phyloP scores from a whole-genome alignment of 805 yeast genomes.

The Metschnikowia gelsemii region DNA sequence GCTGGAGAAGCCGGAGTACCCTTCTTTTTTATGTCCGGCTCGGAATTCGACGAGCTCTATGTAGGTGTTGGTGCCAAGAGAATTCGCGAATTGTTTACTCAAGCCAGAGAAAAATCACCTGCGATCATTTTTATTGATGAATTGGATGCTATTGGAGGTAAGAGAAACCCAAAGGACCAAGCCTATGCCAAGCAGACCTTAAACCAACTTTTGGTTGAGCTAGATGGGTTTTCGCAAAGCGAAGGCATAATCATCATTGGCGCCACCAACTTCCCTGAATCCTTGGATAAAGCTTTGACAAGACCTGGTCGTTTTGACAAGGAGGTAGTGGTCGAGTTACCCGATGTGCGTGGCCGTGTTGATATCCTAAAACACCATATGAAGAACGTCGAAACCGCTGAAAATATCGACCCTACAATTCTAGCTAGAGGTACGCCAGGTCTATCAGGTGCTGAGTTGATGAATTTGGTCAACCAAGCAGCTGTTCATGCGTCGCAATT shows the following conservation, averaged over 20 bases:
- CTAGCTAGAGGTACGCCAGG: conserved; percentile 98
- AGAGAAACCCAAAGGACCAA: conserved; percentile 95
- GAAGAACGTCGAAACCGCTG: conserved; percentile 82
- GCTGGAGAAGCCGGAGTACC: conserved; percentile 99
- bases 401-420: conserved; percentile 81
- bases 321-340: conserved; percentile 90
- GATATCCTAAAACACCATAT: conserved; percentile 90
- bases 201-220: conserved; percentile 91
- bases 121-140: conserved; percentile 97
- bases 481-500: conserved; percentile 95
- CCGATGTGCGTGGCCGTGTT: conserved; percentile 96
- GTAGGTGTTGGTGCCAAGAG: conserved; percentile 99
- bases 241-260: conserved; percentile 95
- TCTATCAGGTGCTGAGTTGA: conserved; percentile 94
- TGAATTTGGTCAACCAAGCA: conserved; percentile 95
- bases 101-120: conserved; percentile 94
- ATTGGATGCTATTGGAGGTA: conserved; percentile 97
- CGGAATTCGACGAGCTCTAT: conserved; percentile 95
- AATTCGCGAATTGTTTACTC: conserved; percentile 88
- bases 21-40: conserved; percentile 96
- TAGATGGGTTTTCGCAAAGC: conserved; percentile 92
- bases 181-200: conserved; percentile 97
- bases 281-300: conserved; percentile 93
- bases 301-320: conserved; percentile 99
- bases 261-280: conserved; percentile 97